Evolutionary conservation across 495 filamentous ascomycete species (phyloP), one percentile per base, ranked within the genome.

Genomic region (Astrocystis sublimbata): DNA sequence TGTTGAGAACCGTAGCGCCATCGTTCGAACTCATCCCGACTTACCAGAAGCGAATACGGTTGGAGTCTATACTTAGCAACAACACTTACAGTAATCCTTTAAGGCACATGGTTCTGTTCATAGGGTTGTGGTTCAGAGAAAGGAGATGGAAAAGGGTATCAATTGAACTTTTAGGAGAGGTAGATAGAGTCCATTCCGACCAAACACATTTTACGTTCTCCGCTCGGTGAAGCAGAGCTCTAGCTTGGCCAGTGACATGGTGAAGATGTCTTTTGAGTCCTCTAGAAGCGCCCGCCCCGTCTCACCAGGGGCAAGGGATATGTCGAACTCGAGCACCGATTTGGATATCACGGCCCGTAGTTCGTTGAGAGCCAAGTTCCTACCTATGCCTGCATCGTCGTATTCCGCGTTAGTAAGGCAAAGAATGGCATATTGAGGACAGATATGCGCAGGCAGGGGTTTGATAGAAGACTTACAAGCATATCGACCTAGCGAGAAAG

Each of bases 271-370:
- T 51, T 60, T 62, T 7, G 52, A 38, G 8, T 67, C 66, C 23
- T 60, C 60, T 9, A 65, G 40, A 28, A 69, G 62, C 5, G 21
- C 17, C 36, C 69, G 68, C 26, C 69, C 73, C 19, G 68, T 67
- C 58, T 73, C 69, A 10, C 68, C 74, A 2, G 68, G 62, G 1
- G 76, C 72, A 45, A 77, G 73, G 2, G 66, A 41, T 30, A 79
- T 60, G 33, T 76, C 67, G 40, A 77, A 81, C 2, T 67, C 58
- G 6, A 67, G 66, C 0, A 75, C 61, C 1, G 80, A 49, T 21
- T 70, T 66, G 1, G 73, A 74, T 15, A 73, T 65, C 0, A 78
- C 71, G 40, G 72, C 68, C 4, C 79, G 71, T 38, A 81, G 41
- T 40, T 69, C 72, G 64, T 74, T 73, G 35, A 75, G 67, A 1